Conservation (phyloP, 2,329 filamentous ascomycete genomes). For the Dactylellina parvicollis region DNA sequence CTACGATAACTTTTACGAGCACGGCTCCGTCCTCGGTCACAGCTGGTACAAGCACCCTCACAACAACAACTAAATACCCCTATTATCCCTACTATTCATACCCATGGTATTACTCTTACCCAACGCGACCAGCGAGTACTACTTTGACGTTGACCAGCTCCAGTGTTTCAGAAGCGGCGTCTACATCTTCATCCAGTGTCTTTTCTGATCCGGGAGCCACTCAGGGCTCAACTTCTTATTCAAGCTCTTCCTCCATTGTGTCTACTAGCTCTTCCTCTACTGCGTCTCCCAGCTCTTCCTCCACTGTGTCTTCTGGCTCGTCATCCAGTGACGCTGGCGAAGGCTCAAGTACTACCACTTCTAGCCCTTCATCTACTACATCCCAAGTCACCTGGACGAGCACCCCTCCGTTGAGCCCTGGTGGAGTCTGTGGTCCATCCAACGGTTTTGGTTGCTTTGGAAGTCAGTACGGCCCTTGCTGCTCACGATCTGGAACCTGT, state of each 20-base stretch:
- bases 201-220: conserved; percentile 12
- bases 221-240: neutral
- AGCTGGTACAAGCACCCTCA: conserved; percentile 14
- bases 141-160: conserved; percentile 12
- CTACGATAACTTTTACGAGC: conserved; percentile 29
- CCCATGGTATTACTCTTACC: conserved; percentile 39
- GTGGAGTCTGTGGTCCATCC: conserved; percentile 32
- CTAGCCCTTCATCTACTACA: conserved; percentile 21
- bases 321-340: neutral
- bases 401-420: conserved; percentile 15
- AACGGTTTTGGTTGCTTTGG: conserved; percentile 46
- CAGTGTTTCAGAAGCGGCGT: neutral
- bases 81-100: conserved; percentile 34
- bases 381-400: conserved; percentile 16
- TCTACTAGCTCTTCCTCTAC: neutral
- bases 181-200: conserved; percentile 1
- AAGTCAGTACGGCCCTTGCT: conserved; percentile 33
- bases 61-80: neutral
- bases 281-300: neutral
- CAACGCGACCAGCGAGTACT: conserved; percentile 3
- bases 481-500: conserved; percentile 49
- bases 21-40: conserved; percentile 11
- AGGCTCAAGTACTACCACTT: conserved; percentile 15
- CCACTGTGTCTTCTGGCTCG: neutral
- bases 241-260: neutral